A percentile compares a stretch with the other conserved stretches of the same genome.
Evolutionary conservation across 2,329 filamentous ascomycete genomes (phyloP).

Genomic region (Calonectria honghensis): DNA sequence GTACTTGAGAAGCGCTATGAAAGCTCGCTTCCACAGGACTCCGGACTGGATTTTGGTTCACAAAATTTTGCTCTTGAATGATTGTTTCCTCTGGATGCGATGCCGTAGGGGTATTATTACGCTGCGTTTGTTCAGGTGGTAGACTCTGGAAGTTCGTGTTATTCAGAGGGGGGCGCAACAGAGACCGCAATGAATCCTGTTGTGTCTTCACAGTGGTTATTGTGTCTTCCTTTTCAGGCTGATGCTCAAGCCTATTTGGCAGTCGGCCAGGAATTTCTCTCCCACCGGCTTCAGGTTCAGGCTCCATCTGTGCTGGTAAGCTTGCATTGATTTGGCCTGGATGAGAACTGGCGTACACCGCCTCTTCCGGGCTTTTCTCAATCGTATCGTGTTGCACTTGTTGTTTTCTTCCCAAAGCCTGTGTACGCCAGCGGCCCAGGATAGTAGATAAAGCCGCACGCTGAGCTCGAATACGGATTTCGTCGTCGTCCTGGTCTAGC

Average conservation of each 20-base stretch:
- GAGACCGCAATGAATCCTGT: conserved; percentile 30
- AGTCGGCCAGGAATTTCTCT: not conserved
- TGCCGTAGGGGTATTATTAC: not conserved
- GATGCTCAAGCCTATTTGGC: not conserved
- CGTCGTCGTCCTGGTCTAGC: conserved; percentile 43
- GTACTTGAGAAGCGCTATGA: not conserved
- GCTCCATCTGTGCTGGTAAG: not conserved
- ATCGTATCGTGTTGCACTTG: conserved; percentile 35
- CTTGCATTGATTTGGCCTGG: not conserved
- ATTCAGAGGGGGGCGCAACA: conserved; percentile 22
- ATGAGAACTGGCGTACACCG: not conserved
- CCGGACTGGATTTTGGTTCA: not conserved
- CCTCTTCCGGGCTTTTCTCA: conserved; percentile 27
- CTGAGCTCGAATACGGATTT: conserved; percentile 40
- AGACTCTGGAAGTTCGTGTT: not conserved
- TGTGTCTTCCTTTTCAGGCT: not conserved
- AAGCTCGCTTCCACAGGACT: not conserved
- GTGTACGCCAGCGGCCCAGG: conserved; percentile 52
- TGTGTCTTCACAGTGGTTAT: conserved; percentile 8
- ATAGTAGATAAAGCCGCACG: conserved; percentile 49
- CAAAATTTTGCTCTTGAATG: not conserved
- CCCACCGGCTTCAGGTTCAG: not conserved
- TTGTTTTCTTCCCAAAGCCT: conserved; percentile 45
- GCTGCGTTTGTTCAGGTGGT: not conserved
- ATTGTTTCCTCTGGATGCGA: not conserved